Percentiles rank a stretch among this genome's conserved stretches.
phyloP scores from a whole-genome alignment of 768 basidiomycete genomes.

The Paxillus involutus region DNA sequence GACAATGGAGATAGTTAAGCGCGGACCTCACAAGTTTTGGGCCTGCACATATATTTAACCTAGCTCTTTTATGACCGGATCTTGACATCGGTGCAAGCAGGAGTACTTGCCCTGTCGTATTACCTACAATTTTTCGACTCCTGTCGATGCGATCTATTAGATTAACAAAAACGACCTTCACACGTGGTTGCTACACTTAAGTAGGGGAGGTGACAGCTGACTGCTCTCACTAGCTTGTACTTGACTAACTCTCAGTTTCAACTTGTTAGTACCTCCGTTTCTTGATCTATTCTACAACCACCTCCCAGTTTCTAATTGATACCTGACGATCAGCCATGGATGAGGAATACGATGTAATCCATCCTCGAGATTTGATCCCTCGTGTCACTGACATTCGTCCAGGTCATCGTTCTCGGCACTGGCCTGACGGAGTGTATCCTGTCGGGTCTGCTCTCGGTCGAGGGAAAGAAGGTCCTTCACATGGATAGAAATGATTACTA shows the following conservation, averaged over 20 bases:
- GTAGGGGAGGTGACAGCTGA: conserved; percentile 13
- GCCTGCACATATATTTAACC: not conserved
- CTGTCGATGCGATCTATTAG: not conserved
- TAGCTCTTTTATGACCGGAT: conserved; percentile 1
- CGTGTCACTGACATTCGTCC: conserved; percentile 17
- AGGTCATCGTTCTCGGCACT: conserved; percentile 94
- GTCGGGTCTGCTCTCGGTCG: conserved; percentile 96
- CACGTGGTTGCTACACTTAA: conserved; percentile 31
- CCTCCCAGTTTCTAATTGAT: conserved; percentile 9
- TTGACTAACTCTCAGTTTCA: conserved; percentile 14
- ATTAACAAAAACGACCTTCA: not conserved
- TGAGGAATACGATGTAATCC: conserved; percentile 93
- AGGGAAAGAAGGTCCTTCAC: conserved; percentile 99
- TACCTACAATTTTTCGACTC: not conserved
- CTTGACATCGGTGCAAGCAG: not conserved
- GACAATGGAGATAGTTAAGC: conserved; percentile 14
- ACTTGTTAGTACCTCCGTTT: not conserved
- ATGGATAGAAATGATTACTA: conserved; percentile 99
- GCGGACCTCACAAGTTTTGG: not conserved
- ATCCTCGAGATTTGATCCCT: conserved; percentile 16
- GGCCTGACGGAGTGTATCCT: conserved; percentile 98
- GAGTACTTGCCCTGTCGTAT: not conserved
- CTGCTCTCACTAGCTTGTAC: conserved; percentile 12
- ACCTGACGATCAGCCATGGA: conserved; percentile 64
- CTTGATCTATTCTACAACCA: conserved; percentile 9